A percentile compares a stretch with the other conserved stretches of the same genome.
Conservation (phyloP, 148 eudicot species). For the Fagopyrum tataricum region DNA sequence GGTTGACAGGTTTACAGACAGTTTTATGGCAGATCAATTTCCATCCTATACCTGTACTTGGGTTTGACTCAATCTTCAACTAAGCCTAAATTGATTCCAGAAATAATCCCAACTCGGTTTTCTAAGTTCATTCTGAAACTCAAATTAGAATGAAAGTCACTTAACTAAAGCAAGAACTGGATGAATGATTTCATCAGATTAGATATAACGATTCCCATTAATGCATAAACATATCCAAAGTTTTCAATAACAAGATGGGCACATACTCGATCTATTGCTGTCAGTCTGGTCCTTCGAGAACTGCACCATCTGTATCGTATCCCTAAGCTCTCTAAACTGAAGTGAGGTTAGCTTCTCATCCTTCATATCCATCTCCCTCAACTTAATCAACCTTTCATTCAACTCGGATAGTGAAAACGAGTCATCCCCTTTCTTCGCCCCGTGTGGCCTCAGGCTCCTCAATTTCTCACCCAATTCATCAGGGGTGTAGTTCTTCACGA, state of each 20-base stretch:
- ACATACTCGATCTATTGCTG: constrained; percentile 24
- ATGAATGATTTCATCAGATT: not conserved
- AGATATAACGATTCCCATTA: not conserved
- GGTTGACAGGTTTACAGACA: no score
- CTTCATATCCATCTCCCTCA: constrained; percentile 44
- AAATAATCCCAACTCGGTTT: not conserved
- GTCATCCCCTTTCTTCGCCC: constrained; percentile 14
- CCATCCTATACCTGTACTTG: not conserved
- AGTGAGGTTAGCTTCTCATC: not conserved
- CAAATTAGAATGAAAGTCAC: not conserved
- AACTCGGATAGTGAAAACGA: constrained; percentile 60
- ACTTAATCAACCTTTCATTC: constrained; percentile 44
- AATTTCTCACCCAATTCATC: constrained; percentile 52
- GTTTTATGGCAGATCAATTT: not conserved
- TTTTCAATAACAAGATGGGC: not conserved
- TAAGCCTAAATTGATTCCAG: not conserved
- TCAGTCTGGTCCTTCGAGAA: not conserved
- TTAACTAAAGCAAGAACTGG: not conserved
- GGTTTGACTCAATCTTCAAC: not conserved
- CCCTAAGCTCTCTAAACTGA: constrained; percentile 21
- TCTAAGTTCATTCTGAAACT: not conserved
- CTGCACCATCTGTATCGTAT: constrained; percentile 2
- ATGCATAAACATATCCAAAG: no score
- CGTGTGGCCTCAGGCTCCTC: constrained; percentile 56
- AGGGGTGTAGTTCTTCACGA: constrained; percentile 23